phyloP scores from a whole-genome alignment of 2,329 filamentous ascomycete genomes.

The Diaporthe sp. region DNA sequence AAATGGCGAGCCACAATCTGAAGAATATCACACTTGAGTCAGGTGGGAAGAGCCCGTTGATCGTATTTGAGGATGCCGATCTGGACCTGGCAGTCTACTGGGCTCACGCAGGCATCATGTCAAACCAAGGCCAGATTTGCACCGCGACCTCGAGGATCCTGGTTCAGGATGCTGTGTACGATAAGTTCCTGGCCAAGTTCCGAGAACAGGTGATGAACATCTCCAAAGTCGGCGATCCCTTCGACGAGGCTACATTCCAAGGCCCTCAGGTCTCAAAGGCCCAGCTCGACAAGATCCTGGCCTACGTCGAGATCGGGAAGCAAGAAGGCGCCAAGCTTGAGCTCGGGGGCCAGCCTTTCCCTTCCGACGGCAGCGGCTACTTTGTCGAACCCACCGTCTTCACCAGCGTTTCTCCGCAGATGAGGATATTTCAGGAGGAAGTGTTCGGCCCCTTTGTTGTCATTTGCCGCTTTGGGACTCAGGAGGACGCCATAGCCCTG shows the following conservation, averaged over 20 bases:
- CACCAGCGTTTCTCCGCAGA: constrained; percentile 46
- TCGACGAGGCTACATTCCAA: constrained; percentile 74
- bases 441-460: constrained; percentile 50
- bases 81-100: constrained; percentile 70
- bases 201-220: constrained; percentile 66
- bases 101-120: constrained; percentile 58
- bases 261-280: constrained; percentile 75
- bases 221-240: constrained; percentile 74
- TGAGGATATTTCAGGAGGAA: constrained; percentile 49
- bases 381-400: constrained; percentile 49
- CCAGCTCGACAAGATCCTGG: constrained; percentile 74
- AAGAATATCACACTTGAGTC: constrained; percentile 72
- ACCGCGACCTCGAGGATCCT: constrained; percentile 69
- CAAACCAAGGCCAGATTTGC: constrained; percentile 71
- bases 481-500: constrained; percentile 49
- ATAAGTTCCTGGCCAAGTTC: constrained; percentile 71
- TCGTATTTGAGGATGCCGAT: constrained; percentile 72
- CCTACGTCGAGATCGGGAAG: constrained; percentile 74
- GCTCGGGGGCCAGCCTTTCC: constrained; percentile 65
- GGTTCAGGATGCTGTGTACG: constrained; percentile 67
- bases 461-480: constrained; percentile 46
- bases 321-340: constrained; percentile 71
- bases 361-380: constrained; percentile 61
- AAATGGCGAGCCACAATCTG: constrained; percentile 69
- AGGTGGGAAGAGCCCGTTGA: constrained; percentile 70